Evolutionary conservation across 495 filamentous ascomycete species (phyloP).

Genomic region (Trichocladium antarcticum): DNA sequence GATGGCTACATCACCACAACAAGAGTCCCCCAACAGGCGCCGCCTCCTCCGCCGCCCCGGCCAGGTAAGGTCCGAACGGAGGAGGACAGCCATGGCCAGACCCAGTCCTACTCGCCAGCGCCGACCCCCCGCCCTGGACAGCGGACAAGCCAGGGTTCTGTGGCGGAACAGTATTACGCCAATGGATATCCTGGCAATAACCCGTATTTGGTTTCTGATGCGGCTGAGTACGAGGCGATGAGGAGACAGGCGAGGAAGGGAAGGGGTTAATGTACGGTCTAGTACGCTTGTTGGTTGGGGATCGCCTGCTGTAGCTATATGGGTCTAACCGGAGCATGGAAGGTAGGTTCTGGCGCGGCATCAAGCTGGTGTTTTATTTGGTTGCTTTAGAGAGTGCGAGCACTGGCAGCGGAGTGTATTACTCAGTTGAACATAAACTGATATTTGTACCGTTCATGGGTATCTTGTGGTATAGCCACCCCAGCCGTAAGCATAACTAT

Average conservation of each 20-base stretch:
- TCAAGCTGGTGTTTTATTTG: too few species aligned
- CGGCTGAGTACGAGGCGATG: slow-evolving; percentile 11
- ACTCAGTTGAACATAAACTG: too few species aligned
- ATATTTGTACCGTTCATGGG: too few species aligned
- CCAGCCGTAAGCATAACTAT: too few species aligned
- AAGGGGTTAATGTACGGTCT: too few species aligned
- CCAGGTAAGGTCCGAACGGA: slow-evolving; percentile 23
- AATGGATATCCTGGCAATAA: slow-evolving; percentile 9
- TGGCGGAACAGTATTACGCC: slow-evolving; percentile 11
- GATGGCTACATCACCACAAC: neutral
- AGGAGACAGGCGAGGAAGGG: slow-evolving; percentile 8
- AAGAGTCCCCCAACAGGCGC: slow-evolving; percentile 9
- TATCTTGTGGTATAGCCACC: too few species aligned
- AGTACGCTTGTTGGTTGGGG: too few species aligned
- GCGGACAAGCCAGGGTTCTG: neutral
- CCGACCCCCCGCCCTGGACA: neutral
- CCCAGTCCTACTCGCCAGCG: slow-evolving; percentile 4
- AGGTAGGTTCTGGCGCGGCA: too few species aligned
- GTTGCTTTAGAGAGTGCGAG: too few species aligned
- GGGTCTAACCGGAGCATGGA: too few species aligned
- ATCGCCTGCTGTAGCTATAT: too few species aligned
- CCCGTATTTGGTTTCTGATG: slow-evolving; percentile 8
- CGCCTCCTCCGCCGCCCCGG: slow-evolving; percentile 21
- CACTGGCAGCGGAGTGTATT: too few species aligned
- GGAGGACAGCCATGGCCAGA: neutral